Base-by-base conservation (phyloP, 169 alveolate genomes). In the Babesia sp. region DNA sequence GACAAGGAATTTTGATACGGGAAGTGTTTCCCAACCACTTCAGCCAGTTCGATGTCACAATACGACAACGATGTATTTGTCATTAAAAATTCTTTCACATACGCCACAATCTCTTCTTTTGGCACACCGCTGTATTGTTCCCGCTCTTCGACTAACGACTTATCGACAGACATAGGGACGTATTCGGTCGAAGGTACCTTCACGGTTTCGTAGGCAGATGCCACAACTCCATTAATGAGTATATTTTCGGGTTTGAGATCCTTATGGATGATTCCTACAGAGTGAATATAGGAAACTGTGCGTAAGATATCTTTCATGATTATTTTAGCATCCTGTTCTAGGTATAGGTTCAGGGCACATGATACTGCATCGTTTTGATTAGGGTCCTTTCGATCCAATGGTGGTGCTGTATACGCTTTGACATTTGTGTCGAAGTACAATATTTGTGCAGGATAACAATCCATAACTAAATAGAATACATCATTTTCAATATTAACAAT, bases 181-280 rank as follows among this genome's bases (percentile, higher is more conserved):
- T 46, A 59, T 8, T 0, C 3, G 1, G 11, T 29, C 8, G 36
- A 51, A 7, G 77, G 69, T 18, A 67, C 1, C 4, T 1, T 1
- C 12, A 71, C 56, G 28, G 59, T 29, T 24, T 80, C 88, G 48
- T 39, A 57, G 50, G 54, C 44, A n/a, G 20, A 37, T 11, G 83
- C 8, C 29, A 29, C 41, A n/a, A 11, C 29, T 16, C 37, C 41
- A 44, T 68, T 66, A 59, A 83, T 56, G 3, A 90, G 67, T 42
- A 90, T 71, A 44, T 90, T 90, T 55, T 90, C 94, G 0, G 94
- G 94, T 59, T 90, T 90, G 53, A 90, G 75, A 42, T 90, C 94
- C 70, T 87, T 84, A 61, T 90, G 94, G 9, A 87, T 69, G 28
- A 90, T 79, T 3, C 88, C 88, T 0, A 44, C 42, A n/a, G 58